Evolutionary conservation across 495 filamentous ascomycete genomes (phyloP), one percentile per base, ranked within the genome.

Genomic region (Aspergillus panamensis): DNA sequence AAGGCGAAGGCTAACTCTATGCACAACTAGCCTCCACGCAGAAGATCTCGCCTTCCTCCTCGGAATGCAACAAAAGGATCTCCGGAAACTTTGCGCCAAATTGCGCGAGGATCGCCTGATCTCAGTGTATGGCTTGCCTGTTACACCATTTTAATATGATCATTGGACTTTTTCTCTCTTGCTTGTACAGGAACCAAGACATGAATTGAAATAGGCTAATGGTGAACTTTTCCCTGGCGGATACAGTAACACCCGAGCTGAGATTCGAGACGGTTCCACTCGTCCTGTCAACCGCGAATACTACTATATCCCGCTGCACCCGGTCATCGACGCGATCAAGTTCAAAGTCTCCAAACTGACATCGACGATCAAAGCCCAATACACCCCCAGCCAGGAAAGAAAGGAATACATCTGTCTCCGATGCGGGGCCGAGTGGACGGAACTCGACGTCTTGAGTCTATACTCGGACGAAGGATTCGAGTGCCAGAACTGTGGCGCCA

Each of bases 251-350:
- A 84, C 84, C n/a, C 87, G 92, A 13, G 82, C 84, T 32, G 92
- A 97, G 65, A 75, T 85, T 49, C 85, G 84, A 45, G 88, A 90
- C 59, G 90, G 90, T 31, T 87, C 90, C 43, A 86, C 88, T 58
- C 88, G 91, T 10, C 87, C 91, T 3, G 83, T 88, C 43, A 89
- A 86, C 66, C 84, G 89, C 43, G 96, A 92, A 51, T 97, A 96
- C 77, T 99, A 95, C 74, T 99, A 89, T 74, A 90, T 99, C 73
- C 91, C 96, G 66, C 91, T 94, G 64, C 91, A 93, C 52, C 89
- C 88, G 37, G 89, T 92, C 54, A 88, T 99, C 69, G 94, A 99
- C 71, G 92, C 91, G 13, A 92, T 96, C 77, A 99, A 99, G 66
- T 99, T 88, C 77, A 87, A 90, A 61, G 86, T 96, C 52, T 90